phyloP scores from a whole-genome alignment of 2,329 filamentous ascomycete species.

The Chaetomiaceae sp. region DNA sequence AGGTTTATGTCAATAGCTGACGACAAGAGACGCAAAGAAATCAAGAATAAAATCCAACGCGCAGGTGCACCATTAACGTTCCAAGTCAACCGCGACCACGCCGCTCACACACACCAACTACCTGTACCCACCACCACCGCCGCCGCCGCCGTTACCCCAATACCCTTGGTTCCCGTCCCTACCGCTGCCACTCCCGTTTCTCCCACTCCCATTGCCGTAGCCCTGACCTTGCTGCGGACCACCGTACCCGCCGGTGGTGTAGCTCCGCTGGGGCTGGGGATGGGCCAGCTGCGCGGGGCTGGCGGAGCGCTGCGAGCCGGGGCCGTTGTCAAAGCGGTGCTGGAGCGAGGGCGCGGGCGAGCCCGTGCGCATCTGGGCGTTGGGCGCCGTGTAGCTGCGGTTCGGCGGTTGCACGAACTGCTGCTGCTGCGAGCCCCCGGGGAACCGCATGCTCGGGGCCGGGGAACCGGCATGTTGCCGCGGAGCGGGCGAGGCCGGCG shows the following conservation, averaged over 20 bases:
- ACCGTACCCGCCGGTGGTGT: constrained; percentile 19
- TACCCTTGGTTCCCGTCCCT: constrained; percentile 5
- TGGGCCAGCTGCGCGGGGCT: constrained; percentile 24
- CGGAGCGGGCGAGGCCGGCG: constrained; percentile 12
- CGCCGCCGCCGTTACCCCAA: no score
- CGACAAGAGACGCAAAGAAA: background rate
- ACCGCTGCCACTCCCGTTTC: background rate
- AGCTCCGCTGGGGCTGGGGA: constrained; percentile 24
- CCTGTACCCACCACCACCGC: background rate
- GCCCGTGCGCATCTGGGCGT: constrained; percentile 24
- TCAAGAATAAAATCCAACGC: background rate
- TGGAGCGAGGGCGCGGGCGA: constrained; percentile 24
- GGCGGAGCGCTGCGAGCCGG: constrained; percentile 19
- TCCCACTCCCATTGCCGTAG: background rate
- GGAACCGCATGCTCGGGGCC: background rate
- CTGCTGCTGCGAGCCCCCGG: no score
- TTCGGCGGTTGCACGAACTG: constrained; percentile 18
- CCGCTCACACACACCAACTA: background rate
- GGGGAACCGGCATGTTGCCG: constrained; percentile 2
- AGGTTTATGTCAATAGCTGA: no score
- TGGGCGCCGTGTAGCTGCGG: constrained; percentile 27
- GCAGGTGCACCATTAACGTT: no score
- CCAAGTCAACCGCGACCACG: background rate
- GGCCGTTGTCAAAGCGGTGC: constrained; percentile 17
- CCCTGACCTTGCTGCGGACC: background rate